Evolutionary conservation across 2,329 filamentous ascomycete species (phyloP).

Genomic region (Fusarium chuoi): DNA sequence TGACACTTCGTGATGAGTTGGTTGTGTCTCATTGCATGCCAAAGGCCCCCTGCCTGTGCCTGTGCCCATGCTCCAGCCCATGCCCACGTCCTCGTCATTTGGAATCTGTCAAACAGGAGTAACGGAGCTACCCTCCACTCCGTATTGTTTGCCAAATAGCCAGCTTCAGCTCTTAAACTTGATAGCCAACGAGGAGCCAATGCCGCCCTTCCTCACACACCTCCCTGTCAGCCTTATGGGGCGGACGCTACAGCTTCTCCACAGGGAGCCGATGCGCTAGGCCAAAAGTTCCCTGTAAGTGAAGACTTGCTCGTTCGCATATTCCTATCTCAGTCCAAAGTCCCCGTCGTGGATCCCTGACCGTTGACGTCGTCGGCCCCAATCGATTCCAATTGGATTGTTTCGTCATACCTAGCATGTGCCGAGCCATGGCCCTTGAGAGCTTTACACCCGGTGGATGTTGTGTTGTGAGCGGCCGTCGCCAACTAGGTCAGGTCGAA

Average conservation of each 20-base stretch:
- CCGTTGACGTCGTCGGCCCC: neutral
- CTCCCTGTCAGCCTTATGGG: constrained; percentile 46
- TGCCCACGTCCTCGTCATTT: neutral
- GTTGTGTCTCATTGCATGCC: neutral
- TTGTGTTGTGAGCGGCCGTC: constrained; percentile 37
- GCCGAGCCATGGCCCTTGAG: constrained; percentile 24
- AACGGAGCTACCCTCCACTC: neutral
- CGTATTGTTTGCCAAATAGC: neutral
- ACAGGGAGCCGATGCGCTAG: constrained; percentile 33
- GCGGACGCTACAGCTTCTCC: constrained; percentile 31
- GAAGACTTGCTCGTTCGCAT: constrained; percentile 20
- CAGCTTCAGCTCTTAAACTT: constrained; percentile 21
- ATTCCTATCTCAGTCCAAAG: constrained; percentile 10
- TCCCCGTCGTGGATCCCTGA: constrained; percentile 8
- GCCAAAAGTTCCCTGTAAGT: constrained; percentile 34
- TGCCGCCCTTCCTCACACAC: constrained; percentile 17
- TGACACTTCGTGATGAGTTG: neutral
- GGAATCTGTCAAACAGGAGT: constrained; percentile 16
- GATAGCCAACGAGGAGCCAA: constrained; percentile 21
- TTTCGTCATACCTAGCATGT: constrained; percentile 24
- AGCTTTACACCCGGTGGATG: constrained; percentile 35
- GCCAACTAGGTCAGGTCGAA: constrained; percentile 21
- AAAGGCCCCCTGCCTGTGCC: neutral
- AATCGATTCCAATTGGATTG: constrained; percentile 15
- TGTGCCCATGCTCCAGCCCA: neutral